A percentile compares a stretch with the other conserved stretches of the same genome.
Evolutionary conservation across 768 basidiomycete genomes (phyloP).

Genomic region (Russula sp.): DNA sequence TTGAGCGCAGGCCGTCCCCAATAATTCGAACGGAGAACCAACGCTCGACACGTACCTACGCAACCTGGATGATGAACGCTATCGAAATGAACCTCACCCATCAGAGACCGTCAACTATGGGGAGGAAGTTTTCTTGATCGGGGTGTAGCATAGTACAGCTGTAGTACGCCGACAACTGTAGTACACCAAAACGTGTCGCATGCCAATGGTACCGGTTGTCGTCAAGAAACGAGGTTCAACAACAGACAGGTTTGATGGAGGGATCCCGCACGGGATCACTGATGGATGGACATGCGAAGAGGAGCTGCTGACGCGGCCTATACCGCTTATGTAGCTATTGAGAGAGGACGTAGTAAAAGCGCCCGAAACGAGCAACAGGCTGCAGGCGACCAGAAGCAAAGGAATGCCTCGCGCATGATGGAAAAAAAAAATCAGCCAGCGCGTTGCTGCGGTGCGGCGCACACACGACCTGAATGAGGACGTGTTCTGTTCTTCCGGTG

Average conservation of each 20-base stretch:
- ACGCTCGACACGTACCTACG: conserved; percentile 46
- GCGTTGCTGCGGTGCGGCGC: conserved; percentile 50
- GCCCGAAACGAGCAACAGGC: conserved; percentile 59
- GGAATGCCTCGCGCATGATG: conserved; percentile 57
- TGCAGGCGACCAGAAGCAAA: conserved; percentile 63
- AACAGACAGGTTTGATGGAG: conserved; percentile 63
- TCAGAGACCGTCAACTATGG: conserved; percentile 27
- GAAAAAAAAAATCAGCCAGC: conserved; percentile 65
- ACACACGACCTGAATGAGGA: conserved; percentile 4
- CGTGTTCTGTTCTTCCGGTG: conserved; percentile 38
- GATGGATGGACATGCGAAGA: conserved; percentile 67
- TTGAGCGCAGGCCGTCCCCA: background rate
- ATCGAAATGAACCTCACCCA: conserved; percentile 77
- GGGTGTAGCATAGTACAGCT: conserved; percentile 38
- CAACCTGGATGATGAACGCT: conserved; percentile 62
- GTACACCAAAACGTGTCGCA: conserved; percentile 65
- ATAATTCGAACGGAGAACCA: background rate
- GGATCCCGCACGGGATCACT: conserved; percentile 79
- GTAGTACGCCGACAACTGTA: too few species aligned
- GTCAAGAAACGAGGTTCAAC: conserved; percentile 63
- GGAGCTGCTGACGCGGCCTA: conserved; percentile 48
- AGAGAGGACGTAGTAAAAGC: conserved; percentile 71
- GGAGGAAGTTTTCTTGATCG: background rate
- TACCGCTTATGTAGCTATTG: conserved; percentile 74
- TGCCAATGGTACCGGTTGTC: conserved; percentile 47